Evolutionary conservation across 176 grass and related monocot genomes (phyloP).

Genomic region (Aegilops bicornis): DNA sequence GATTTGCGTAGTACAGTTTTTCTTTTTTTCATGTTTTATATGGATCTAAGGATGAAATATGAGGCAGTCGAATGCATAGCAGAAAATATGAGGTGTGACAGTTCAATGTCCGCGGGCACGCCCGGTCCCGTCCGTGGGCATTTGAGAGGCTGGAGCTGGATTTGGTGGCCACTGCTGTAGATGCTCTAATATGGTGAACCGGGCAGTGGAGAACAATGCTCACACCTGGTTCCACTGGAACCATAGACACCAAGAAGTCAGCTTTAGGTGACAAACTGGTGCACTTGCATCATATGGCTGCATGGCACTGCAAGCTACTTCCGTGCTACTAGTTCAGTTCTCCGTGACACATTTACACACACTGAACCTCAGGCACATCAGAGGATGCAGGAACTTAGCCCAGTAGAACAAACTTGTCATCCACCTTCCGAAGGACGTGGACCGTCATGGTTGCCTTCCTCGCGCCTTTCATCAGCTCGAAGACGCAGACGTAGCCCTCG

Average conservation of each 20-base stretch:
- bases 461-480: slow-evolving; percentile 35
- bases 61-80: too few relatives aligned
- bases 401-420: background rate
- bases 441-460: slow-evolving; percentile 22
- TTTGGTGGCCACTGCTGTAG: too few relatives aligned
- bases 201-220: background rate
- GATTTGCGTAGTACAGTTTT: too few relatives aligned
- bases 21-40: too few relatives aligned
- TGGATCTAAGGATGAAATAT: too few relatives aligned
- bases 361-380: background rate
- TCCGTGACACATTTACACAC: background rate
- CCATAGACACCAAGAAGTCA: background rate
- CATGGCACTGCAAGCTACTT: background rate
- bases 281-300: background rate
- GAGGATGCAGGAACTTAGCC: background rate
- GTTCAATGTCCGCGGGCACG: too few relatives aligned
- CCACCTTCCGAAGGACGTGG: slow-evolving; percentile 14
- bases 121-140: too few relatives aligned
- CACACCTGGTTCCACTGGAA: background rate
- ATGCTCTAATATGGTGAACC: background rate
- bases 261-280: background rate
- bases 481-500: slow-evolving; percentile 29
- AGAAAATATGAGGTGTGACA: too few relatives aligned
- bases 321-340: background rate
- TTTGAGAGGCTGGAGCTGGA: too few relatives aligned